Percentiles rank a stretch among this genome's conserved stretches.
phyloP scores from a whole-genome alignment of 2,329 filamentous ascomycete genomes.

The Epichloe sibirici region DNA sequence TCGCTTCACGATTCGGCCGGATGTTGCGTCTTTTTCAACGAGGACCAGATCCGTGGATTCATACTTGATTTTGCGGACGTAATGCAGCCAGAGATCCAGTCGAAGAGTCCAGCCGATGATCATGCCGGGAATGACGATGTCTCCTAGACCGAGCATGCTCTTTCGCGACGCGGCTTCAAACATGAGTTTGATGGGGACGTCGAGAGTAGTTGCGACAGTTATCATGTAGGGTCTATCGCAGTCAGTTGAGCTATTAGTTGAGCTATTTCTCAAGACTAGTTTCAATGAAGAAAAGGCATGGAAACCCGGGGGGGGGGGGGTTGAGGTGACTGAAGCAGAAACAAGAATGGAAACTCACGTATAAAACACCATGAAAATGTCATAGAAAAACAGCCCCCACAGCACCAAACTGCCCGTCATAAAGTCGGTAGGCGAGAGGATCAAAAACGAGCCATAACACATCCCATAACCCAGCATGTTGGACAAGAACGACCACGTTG shows the following conservation, averaged over 20 bases:
- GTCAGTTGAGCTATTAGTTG: neutral
- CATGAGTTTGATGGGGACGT: conserved; percentile 85
- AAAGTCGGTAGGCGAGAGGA: conserved; percentile 85
- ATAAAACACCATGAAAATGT: conserved; percentile 87
- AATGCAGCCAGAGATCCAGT: conserved; percentile 83
- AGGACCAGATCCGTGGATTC: conserved; percentile 22
- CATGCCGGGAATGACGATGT: conserved; percentile 86
- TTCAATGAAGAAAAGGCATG: too few species aligned
- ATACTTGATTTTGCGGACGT: conserved; percentile 52
- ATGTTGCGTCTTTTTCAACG: conserved; percentile 21
- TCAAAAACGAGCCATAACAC: conserved; percentile 68
- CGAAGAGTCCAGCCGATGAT: conserved; percentile 78
- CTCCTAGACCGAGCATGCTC: conserved; percentile 84
- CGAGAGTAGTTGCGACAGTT: conserved; percentile 75
- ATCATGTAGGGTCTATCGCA: conserved; percentile 62
- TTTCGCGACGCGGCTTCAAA: conserved; percentile 55
- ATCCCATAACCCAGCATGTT: conserved; percentile 82
- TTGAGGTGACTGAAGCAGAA: neutral
- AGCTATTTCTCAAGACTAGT: too few species aligned
- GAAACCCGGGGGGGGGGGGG: too few species aligned
- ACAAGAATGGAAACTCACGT: conserved; percentile 40
- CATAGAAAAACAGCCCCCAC: conserved; percentile 77
- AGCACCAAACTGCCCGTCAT: conserved; percentile 68
- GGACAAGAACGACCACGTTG: conserved; percentile 45
- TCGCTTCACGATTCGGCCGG: conserved; percentile 22